Evolutionary conservation across 805 yeast species (phyloP).

Genomic region (Ogataea henricii): DNA sequence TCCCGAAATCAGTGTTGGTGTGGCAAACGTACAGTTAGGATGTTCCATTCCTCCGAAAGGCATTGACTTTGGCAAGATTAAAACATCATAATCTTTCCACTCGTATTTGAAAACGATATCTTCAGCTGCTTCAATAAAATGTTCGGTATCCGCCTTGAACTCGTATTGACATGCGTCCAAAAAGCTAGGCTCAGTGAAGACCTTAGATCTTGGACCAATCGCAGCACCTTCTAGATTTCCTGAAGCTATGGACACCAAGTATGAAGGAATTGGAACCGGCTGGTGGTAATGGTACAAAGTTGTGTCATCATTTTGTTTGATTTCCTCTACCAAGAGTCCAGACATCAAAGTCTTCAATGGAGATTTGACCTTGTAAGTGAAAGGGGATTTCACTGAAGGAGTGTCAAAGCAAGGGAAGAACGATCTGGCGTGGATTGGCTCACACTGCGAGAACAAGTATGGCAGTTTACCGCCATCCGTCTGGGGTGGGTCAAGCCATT

Average conservation of each 20-base stretch:
- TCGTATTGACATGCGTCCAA: conserved; percentile 74
- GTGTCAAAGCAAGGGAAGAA: conserved; percentile 91
- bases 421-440: conserved; percentile 88
- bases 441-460: conserved; percentile 84
- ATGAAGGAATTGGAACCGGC: conserved; percentile 82
- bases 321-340: conserved; percentile 42
- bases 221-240: conserved; percentile 70
- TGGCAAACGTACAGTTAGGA: conserved; percentile 87
- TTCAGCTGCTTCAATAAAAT: conserved; percentile 78
- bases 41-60: conserved; percentile 97
- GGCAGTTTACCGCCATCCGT: conserved; percentile 73
- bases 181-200: conserved; percentile 74
- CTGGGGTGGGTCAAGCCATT: conserved; percentile 75
- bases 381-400: conserved; percentile 76
- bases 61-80: conserved; percentile 73
- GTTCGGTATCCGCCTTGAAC: conserved; percentile 78
- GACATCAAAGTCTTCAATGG: conserved; percentile 72
- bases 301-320: conserved; percentile 35
- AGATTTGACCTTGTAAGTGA: conserved; percentile 58
- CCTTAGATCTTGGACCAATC: conserved; percentile 86
- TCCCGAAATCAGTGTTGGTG: conserved; percentile 84
- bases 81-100: conserved; percentile 81
- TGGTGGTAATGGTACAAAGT: conserved; percentile 58
- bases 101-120: conserved; percentile 74
- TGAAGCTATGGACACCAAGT: conserved; percentile 80